phyloP scores from a whole-genome alignment of 306 rosid species.

The Trichosanthes truncata region DNA sequence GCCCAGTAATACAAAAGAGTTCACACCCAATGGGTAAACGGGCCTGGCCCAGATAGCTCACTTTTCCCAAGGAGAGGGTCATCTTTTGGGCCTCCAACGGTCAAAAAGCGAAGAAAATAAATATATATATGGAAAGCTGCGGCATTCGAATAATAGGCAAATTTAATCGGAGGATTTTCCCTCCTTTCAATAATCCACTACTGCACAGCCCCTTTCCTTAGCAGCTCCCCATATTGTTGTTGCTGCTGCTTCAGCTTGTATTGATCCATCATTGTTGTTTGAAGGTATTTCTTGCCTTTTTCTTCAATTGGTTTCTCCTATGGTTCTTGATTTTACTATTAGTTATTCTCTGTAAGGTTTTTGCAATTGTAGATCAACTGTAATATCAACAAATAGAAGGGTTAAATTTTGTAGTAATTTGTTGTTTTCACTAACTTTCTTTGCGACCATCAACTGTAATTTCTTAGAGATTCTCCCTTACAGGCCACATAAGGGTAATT shows the following conservation, averaged over 20 bases:
- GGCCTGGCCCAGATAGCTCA: neutral
- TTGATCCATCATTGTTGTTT: neutral
- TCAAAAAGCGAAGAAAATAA: neutral
- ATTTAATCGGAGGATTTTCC: neutral
- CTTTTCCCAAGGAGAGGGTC: neutral
- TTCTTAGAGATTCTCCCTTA: neutral
- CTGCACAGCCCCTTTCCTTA: neutral
- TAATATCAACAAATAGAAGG: neutral
- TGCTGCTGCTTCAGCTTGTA: neutral
- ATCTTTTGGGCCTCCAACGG: slow-evolving; percentile 1
- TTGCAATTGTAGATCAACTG: neutral
- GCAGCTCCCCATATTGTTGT: neutral
- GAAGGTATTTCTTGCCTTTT: neutral
- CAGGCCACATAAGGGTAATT: neutral
- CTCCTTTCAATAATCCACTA: neutral
- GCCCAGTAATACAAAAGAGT: neutral
- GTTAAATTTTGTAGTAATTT: neutral
- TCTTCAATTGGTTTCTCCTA: neutral
- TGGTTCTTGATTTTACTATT: neutral
- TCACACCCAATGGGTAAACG: neutral
- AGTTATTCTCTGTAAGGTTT: neutral
- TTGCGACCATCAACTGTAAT: neutral
- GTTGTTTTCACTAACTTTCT: neutral
- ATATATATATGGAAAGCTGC: neutral
- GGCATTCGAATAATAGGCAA: neutral